These are phyloP conservation scores for Antarctomyces pellizariae DNA, from an alignment of 495 filamentous ascomycete species.

Conservation along the genomic window DNA sequence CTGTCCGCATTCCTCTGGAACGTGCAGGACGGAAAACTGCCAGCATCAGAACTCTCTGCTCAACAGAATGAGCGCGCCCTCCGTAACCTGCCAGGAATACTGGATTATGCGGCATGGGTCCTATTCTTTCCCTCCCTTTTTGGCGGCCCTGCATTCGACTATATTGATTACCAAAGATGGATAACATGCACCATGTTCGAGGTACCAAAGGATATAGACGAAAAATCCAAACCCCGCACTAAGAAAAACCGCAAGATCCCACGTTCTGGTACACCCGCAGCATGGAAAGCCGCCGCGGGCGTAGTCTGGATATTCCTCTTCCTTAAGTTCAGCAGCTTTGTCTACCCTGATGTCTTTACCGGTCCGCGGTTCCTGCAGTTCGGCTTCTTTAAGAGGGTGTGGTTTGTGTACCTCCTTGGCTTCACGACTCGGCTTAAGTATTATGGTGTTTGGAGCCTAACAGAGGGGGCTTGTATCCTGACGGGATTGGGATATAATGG, in stretches of 20 bases:
- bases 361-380: conserved; percentile 36
- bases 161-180: conserved; percentile 75
- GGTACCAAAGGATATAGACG: conserved; percentile 52
- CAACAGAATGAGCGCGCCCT: conserved; percentile 69
- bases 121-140: conserved; percentile 86
- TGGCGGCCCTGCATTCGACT: conserved; percentile 80
- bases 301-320: conserved; percentile 60
- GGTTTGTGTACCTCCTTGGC: conserved; percentile 58
- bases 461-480: conserved; percentile 87
- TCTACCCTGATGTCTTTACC: conserved; percentile 34
- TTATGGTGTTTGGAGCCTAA: conserved; percentile 84
- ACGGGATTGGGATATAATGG: conserved; percentile 89
- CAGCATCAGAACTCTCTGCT: conserved; percentile 57
- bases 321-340: conserved; percentile 46
- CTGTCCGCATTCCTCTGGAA: conserved; percentile 97
- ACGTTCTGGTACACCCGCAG: conserved; percentile 67
- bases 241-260: conserved; percentile 90
- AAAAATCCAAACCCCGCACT: conserved; percentile 56
- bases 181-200: conserved; percentile 90
- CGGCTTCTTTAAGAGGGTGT: conserved; percentile 45
- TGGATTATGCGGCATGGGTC: conserved; percentile 77
- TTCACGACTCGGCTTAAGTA: conserved; percentile 71
- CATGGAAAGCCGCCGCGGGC: conserved; percentile 47
- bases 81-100: conserved; percentile 38
- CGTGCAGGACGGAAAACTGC: conserved; percentile 67